phyloP scores from a whole-genome alignment of 2,329 filamentous ascomycete genomes.

The Truncatella angustata region DNA sequence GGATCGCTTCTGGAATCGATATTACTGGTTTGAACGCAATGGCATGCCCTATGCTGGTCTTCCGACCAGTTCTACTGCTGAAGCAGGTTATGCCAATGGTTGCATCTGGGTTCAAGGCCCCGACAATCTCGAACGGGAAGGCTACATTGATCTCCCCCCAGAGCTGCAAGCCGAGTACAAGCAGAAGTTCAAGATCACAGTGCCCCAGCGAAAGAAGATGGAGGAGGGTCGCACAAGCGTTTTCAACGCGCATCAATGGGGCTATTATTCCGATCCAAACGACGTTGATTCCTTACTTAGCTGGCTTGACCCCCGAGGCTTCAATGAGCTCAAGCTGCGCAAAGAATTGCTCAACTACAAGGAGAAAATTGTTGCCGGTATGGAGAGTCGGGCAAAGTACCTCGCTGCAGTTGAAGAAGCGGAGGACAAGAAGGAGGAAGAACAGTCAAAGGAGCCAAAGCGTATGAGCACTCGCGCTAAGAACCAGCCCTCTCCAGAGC shows the following conservation, averaged over 20 bases:
- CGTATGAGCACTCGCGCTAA: conserved; percentile 47
- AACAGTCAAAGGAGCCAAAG: conserved; percentile 29
- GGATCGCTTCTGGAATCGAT: conserved; percentile 96
- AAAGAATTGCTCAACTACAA: conserved; percentile 81
- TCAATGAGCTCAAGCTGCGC: conserved; percentile 80
- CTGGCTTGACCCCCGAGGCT: conserved; percentile 86
- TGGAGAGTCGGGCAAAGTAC: conserved; percentile 77
- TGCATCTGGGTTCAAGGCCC: conserved; percentile 96
- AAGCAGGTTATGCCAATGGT: conserved; percentile 87
- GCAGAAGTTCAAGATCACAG: conserved; percentile 74
- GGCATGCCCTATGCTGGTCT: conserved; percentile 94
- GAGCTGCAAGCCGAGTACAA: conserved; percentile 75
- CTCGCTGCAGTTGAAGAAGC: conserved; percentile 49
- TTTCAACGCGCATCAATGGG: conserved; percentile 79
- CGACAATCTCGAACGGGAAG: conserved; percentile 80
- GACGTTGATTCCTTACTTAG: conserved; percentile 75
- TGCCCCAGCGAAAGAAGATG: conserved; percentile 77
- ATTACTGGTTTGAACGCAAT: conserved; percentile 99
- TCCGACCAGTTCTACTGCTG: conserved; percentile 81
- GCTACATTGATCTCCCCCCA: conserved; percentile 76
- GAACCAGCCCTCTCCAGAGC: conserved; percentile 45
- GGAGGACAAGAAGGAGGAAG: conserved; percentile 33
- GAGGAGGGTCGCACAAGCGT: conserved; percentile 86
- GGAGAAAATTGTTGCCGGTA: conserved; percentile 73
- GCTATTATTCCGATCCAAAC: conserved; percentile 80